Base-by-base conservation (phyloP, 2,329 filamentous ascomycete genomes). In the Mollisia scopiformis region DNA sequence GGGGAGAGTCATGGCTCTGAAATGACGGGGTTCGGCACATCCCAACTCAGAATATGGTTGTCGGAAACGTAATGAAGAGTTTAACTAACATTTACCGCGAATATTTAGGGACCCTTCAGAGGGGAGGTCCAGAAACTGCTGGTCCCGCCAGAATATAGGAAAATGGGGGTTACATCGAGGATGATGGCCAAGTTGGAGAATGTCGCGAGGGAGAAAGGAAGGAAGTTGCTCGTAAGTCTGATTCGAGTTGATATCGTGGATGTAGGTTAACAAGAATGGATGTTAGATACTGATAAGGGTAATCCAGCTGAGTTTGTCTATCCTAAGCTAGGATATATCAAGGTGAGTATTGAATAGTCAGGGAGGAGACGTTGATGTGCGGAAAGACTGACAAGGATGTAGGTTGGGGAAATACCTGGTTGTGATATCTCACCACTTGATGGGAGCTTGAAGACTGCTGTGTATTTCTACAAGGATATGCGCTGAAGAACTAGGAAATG, bases 391-490 rank as follows among this genome's bases (percentile, higher is more conserved):
- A 41, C 35, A 3, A 31, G 16, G 21, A 21, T 30, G 4, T 19
- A 64, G 66, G 43, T 62, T 16, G 85, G 86, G 27, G 79, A 77
- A 54, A 79, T 89, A 31, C 84, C 84, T 16, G 78, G 77, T 47
- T 86, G 82, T 73, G 79, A 77, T 54, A 74, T 81, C 58, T 81
- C 77, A 65, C 82, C 81, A 19, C 76, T 76, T 11, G 66, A 64
- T 52, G 79, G 82, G 27, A 78, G 77, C 47, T 71, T 83, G 57
- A 80, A 78, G 64, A 80, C 81, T 62, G 81, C 80, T 55, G 79
- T 80, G 0, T 84, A 86, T 66, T 85, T 86, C 67, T 88, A 86
- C 72, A 88, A 87, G 73, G 78, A 84, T 59, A 74, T 88, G 39
- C 53, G 58, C 43, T 58, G 33, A 57, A 3, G 16, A 5, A 27